Conservation (phyloP, 306 rosid genomes). For the Cucurbita argyrosperma region DNA sequence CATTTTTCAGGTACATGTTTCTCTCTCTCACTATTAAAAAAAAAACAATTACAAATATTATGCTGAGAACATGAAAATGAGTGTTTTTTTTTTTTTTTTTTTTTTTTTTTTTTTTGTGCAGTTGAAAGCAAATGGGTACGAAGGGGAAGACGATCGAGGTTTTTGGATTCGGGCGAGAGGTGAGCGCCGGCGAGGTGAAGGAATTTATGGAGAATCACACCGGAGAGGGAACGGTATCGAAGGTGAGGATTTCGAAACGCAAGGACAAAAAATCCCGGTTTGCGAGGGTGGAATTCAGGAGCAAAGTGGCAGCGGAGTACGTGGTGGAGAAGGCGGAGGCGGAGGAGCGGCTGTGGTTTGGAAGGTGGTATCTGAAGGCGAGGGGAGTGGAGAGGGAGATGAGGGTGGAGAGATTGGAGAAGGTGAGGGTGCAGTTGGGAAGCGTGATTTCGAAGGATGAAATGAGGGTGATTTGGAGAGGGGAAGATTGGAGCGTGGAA, state of each 20-base stretch:
- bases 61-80: too few species aligned
- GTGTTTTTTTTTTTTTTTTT: too few species aligned
- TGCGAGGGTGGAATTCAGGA: constrained; percentile 28
- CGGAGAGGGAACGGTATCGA: constrained; percentile 30
- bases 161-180: constrained; percentile 20
- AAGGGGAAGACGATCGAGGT: constrained; percentile 17
- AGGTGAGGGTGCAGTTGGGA: constrained; percentile 22
- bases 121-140: not conserved
- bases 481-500: constrained; percentile 15
- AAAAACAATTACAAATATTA: too few species aligned
- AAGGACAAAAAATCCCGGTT: constrained; percentile 9
- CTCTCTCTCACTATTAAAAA: not conserved
- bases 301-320: constrained; percentile 7
- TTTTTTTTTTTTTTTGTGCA: not conserved
- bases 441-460: constrained; percentile 18
- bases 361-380: constrained; percentile 3
- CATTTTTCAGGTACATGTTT: not conserved
- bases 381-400: not conserved
- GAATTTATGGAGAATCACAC: constrained; percentile 24
- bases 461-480: constrained; percentile 36
- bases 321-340: constrained; percentile 12
- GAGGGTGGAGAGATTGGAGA: not conserved
- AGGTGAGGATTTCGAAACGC: constrained; percentile 6
- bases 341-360: not conserved
- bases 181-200: constrained; percentile 19